Evolutionary conservation across 352 stramenopile species (phyloP).

Genomic region (Phytophthora pistaciae): DNA sequence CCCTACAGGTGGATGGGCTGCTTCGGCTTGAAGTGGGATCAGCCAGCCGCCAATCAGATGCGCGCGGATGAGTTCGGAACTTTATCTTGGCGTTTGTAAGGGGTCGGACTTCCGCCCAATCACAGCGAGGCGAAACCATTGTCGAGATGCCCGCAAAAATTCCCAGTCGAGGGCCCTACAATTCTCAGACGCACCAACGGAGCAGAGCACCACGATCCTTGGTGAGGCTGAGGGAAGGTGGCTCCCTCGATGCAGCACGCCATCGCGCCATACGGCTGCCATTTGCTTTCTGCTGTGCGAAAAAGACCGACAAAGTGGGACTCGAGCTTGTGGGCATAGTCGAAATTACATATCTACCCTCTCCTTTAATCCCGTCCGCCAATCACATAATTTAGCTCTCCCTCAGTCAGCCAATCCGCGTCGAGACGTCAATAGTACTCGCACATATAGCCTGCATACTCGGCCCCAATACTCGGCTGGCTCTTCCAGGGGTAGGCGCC

Average conservation of each 20-base stretch:
- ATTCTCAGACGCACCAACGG: neutral
- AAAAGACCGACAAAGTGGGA: constrained; percentile 27
- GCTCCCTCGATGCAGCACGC: constrained; percentile 17
- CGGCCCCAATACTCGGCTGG: constrained; percentile 18
- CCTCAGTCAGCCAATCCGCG: constrained; percentile 11
- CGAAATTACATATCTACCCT: constrained; percentile 14
- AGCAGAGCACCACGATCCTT: neutral
- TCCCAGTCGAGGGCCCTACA: neutral
- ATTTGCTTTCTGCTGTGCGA: constrained; percentile 32
- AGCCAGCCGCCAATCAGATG: constrained; percentile 19
- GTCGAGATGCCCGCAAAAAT: neutral
- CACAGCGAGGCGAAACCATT: neutral
- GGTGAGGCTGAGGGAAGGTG: neutral
- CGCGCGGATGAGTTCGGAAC: constrained; percentile 12
- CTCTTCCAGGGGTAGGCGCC: constrained; percentile 32
- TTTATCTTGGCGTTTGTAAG: constrained; percentile 21
- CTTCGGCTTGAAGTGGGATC: neutral
- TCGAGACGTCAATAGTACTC: constrained; percentile 4
- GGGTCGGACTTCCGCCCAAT: constrained; percentile 1
- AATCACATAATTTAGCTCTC: neutral
- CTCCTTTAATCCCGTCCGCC: neutral
- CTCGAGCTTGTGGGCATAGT: constrained; percentile 5
- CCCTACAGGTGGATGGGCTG: neutral
- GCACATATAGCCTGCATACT: constrained; percentile 22
- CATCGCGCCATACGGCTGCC: constrained; percentile 26